phyloP scores from a whole-genome alignment of 306 rosid species.

The Acmispon strigosus region DNA sequence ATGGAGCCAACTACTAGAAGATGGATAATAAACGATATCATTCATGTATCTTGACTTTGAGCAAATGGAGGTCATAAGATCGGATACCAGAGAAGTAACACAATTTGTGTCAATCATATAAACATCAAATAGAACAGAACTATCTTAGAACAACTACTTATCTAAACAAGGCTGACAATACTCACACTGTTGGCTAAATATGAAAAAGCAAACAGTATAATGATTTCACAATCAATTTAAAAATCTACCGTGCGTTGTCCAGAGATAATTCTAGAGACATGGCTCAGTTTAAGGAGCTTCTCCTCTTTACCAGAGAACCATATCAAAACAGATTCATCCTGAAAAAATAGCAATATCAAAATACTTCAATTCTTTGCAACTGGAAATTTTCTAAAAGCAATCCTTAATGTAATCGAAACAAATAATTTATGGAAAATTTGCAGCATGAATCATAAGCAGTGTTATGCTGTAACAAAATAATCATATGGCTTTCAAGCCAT shows the following conservation, averaged over 20 bases:
- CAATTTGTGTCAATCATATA: slow-evolving; percentile 8
- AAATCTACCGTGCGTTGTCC: slow-evolving; percentile 96
- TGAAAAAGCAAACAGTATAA: slow-evolving; percentile 19
- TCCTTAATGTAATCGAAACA: background rate
- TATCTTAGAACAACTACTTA: background rate
- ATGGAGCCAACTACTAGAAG: background rate
- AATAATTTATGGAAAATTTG: background rate
- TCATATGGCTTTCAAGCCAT: background rate
- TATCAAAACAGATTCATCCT: slow-evolving; percentile 94
- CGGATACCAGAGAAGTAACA: background rate
- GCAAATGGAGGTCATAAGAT: slow-evolving; percentile 8
- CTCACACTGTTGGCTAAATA: slow-evolving; percentile 3
- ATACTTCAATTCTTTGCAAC: slow-evolving; percentile 1
- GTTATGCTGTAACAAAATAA: slow-evolving; percentile 9
- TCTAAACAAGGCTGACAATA: background rate
- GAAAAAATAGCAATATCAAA: slow-evolving; percentile 35
- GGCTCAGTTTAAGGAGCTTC: slow-evolving; percentile 86
- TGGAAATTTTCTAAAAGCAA: slow-evolving; percentile 14
- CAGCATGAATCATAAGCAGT: slow-evolving; percentile 1
- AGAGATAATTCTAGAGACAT: slow-evolving; percentile 90
- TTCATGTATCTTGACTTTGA: background rate
- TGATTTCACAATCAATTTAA: slow-evolving; percentile 11
- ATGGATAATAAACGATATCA: slow-evolving; percentile 3
- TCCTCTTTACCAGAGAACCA: slow-evolving; percentile 99
- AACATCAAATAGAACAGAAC: slow-evolving; percentile 16